phyloP scores from a whole-genome alignment of 805 yeast genomes.

The Metschnikowia drakensbergensis region DNA sequence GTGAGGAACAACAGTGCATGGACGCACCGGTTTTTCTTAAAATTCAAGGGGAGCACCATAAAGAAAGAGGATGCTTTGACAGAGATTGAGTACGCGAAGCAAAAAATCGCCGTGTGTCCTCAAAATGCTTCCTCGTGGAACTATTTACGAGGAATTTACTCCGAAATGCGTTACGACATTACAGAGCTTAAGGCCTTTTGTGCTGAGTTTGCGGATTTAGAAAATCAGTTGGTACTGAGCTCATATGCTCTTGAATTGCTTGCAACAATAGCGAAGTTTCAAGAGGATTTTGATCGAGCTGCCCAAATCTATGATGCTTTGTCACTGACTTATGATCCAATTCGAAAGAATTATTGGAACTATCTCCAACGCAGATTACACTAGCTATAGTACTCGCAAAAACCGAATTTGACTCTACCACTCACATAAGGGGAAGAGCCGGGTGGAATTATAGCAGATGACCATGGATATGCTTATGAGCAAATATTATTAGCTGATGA shows the following conservation, averaged over 20 bases:
- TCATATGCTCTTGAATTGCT: constrained; percentile 24
- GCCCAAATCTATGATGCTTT: constrained; percentile 48
- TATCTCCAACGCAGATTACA: constrained; percentile 32
- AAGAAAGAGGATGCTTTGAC: constrained; percentile 19
- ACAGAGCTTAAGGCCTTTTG: constrained; percentile 45
- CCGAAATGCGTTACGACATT: constrained; percentile 24
- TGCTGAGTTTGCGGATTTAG: constrained; percentile 32
- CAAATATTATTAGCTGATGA: too few species aligned
- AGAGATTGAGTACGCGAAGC: constrained; percentile 54
- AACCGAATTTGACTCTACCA: not conserved
- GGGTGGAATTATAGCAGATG: not conserved
- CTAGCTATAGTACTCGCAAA: not conserved
- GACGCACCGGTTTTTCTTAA: constrained; percentile 74
- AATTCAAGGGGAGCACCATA: constrained; percentile 24
- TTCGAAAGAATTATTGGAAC: constrained; percentile 60
- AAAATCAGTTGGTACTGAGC: constrained; percentile 14
- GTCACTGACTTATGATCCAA: constrained; percentile 53
- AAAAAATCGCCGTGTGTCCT: constrained; percentile 56
- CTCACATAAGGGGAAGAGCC: not conserved
- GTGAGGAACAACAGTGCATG: constrained; percentile 90
- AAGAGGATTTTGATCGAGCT: constrained; percentile 33
- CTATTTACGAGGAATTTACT: constrained; percentile 61
- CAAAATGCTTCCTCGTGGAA: constrained; percentile 87
- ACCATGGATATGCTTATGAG: not conserved
- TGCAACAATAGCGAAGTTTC: constrained; percentile 44